These are phyloP conservation scores for Groenewaldozyma tartarivorans DNA, from an alignment of 805 yeast genomes.

Conservation along the genomic window DNA sequence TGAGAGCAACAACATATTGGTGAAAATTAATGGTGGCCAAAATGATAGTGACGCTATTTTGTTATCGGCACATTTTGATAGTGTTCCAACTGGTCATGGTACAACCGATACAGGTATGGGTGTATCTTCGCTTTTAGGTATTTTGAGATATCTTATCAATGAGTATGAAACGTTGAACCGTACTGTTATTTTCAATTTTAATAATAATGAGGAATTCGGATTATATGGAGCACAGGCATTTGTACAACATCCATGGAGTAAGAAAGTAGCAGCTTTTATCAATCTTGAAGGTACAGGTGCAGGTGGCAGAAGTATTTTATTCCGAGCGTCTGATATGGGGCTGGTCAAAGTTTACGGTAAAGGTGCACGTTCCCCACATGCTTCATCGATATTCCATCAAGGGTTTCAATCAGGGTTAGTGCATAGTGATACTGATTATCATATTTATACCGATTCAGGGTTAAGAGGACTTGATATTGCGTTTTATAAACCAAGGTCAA, in stretches of 20 bases:
- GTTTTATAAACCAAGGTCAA: constrained; percentile 72
- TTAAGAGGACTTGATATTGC: constrained; percentile 85
- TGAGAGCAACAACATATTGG: constrained; percentile 76
- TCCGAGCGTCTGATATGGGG: constrained; percentile 74
- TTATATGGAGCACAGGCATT: constrained; percentile 72
- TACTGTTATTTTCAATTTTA: constrained; percentile 73
- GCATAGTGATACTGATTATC: constrained; percentile 78
- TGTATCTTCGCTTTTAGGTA: constrained; percentile 67
- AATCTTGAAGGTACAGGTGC: constrained; percentile 92
- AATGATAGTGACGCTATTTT: constrained; percentile 45
- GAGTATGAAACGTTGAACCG: constrained; percentile 47
- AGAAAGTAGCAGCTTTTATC: constrained; percentile 46
- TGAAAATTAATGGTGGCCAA: constrained; percentile 58
- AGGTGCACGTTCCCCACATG: constrained; percentile 53
- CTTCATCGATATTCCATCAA: constrained; percentile 70
- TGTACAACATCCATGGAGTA: constrained; percentile 62
- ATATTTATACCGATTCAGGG: constrained; percentile 55
- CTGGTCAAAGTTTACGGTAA: constrained; percentile 47
- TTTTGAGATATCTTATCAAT: constrained; percentile 41
- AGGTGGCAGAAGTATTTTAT: constrained; percentile 74
- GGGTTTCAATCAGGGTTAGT: constrained; percentile 69
- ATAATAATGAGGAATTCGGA: constrained; percentile 85
- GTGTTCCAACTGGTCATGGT: constrained; percentile 80
- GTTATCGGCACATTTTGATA: constrained; percentile 79
- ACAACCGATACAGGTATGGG: constrained; percentile 93